Conservation (phyloP, 352 stramenopile species). For the Pythium brachiatum region DNA sequence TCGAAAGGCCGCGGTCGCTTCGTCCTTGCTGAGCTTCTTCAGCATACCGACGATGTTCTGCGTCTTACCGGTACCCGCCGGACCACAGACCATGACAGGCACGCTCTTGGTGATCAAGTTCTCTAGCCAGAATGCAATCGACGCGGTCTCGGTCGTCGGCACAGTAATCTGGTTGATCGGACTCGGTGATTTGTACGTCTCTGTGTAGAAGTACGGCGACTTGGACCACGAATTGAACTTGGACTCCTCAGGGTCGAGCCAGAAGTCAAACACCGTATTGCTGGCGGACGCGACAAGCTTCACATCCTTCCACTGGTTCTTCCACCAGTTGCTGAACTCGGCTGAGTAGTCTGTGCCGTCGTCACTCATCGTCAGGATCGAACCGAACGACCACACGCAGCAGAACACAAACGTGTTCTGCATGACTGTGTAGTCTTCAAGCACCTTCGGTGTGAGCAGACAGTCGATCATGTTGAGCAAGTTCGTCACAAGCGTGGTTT, state of each 20-base stretch:
- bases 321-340: constrained; percentile 96
- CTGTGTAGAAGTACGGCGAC: constrained; percentile 93
- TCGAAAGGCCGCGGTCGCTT: constrained; percentile 75
- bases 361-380: constrained; percentile 89
- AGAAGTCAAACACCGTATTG: constrained; percentile 98
- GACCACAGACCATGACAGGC: constrained; percentile 94
- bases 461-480: constrained; percentile 95
- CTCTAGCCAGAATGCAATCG: constrained; percentile 95
- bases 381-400: constrained; percentile 94
- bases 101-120: constrained; percentile 89
- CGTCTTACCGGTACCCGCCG: constrained; percentile 94
- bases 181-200: constrained; percentile 81
- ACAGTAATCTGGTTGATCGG: constrained; percentile 91
- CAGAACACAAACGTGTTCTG: constrained; percentile 95
- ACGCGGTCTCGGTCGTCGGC: constrained; percentile 94
- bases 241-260: constrained; percentile 90
- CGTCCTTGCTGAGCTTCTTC: constrained; percentile 89
- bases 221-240: constrained; percentile 96
- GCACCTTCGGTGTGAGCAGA: constrained; percentile 76
- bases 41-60: constrained; percentile 94
- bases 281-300: constrained; percentile 91
- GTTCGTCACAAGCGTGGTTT: constrained; percentile 92
- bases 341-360: constrained; percentile 94
- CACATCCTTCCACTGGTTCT: constrained; percentile 94
- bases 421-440: constrained; percentile 77